phyloP scores from a whole-genome alignment of 2,329 filamentous ascomycete genomes.

The Pochonia chlamydosporia region DNA sequence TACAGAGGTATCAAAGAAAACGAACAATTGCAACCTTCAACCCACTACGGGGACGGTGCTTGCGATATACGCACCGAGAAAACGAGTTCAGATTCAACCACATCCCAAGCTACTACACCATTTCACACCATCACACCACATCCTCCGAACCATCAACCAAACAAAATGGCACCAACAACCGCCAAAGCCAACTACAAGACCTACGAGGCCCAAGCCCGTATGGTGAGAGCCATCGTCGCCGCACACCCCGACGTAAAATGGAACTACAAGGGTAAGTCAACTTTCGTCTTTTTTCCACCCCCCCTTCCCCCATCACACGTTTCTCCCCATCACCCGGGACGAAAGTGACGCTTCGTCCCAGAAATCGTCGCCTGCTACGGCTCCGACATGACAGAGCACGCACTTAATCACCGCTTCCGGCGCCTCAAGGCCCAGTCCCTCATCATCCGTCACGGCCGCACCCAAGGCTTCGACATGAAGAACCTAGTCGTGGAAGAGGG shows the following conservation, averaged over 20 bases:
- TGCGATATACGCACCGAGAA: too few relatives aligned
- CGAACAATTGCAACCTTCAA: too few relatives aligned
- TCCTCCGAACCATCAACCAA: neutral
- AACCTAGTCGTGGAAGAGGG: constrained; percentile 30
- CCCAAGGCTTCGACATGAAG: constrained; percentile 34
- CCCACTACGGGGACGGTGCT: too few relatives aligned
- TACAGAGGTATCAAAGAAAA: too few relatives aligned
- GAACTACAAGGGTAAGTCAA: constrained; percentile 54
- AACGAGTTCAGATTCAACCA: too few relatives aligned
- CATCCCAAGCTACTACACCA: too few relatives aligned
- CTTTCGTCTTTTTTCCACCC: constrained; percentile 1
- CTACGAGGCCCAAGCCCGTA: constrained; percentile 54
- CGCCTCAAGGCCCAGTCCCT: constrained; percentile 36
- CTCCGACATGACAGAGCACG: constrained; percentile 41
- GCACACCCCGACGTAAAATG: constrained; percentile 48
- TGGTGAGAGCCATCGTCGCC: constrained; percentile 56
- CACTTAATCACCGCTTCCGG: constrained; percentile 47
- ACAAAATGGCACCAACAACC: constrained; percentile 36
- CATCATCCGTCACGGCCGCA: constrained; percentile 30
- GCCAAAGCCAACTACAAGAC: constrained; percentile 50
- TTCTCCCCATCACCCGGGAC: constrained; percentile 11
- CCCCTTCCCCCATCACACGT: neutral
- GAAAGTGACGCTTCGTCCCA: constrained; percentile 30
- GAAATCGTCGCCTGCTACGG: constrained; percentile 43
- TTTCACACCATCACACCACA: neutral